Conservation (phyloP, 2,329 filamentous ascomycete genomes). For the Fusarium tupiense region DNA sequence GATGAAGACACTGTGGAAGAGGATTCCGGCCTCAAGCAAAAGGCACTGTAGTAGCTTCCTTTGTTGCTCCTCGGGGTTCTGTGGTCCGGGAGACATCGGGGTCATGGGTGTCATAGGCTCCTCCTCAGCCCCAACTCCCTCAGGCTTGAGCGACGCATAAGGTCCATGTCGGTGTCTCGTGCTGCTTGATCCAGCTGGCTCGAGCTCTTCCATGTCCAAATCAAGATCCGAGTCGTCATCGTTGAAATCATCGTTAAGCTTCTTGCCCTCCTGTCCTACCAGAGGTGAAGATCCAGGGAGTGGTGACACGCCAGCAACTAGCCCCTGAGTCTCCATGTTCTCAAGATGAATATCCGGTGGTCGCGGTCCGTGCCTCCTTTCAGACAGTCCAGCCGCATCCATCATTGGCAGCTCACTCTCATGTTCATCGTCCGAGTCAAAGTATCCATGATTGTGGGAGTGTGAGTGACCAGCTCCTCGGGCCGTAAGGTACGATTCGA, state of each 20-base stretch:
- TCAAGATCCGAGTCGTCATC: slow-evolving; percentile 67
- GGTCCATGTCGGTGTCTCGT: slow-evolving; percentile 39
- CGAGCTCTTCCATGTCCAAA: slow-evolving; percentile 69
- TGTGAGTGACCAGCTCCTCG: slow-evolving; percentile 70
- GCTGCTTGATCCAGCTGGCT: slow-evolving; percentile 50
- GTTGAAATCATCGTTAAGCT: slow-evolving; percentile 47
- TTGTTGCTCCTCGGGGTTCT: slow-evolving; percentile 66
- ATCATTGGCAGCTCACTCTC: slow-evolving; percentile 44
- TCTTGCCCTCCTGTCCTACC: slow-evolving; percentile 35
- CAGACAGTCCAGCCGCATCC: slow-evolving; percentile 48
- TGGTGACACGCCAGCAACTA: slow-evolving; percentile 68
- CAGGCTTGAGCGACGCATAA: slow-evolving; percentile 48
- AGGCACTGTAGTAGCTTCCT: slow-evolving; percentile 80
- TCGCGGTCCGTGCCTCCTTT: slow-evolving; percentile 53
- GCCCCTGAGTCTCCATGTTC: slow-evolving; percentile 62
- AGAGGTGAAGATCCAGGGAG: slow-evolving; percentile 64
- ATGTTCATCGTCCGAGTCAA: slow-evolving; percentile 58
- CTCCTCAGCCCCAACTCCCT: slow-evolving; percentile 36
- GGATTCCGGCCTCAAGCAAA: slow-evolving; percentile 82
- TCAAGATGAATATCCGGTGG: slow-evolving; percentile 61
- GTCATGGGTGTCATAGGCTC: slow-evolving; percentile 43
- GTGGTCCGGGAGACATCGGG: slow-evolving; percentile 41
- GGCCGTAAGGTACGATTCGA: slow-evolving; percentile 90
- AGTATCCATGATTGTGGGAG: slow-evolving; percentile 61
- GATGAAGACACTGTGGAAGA: slow-evolving; percentile 88